Percentiles rank a stretch among this genome's conserved stretches.
These are phyloP conservation scores for Chenopodium berlandieri DNA, from an alignment of 148 eudicot genomes.

Conservation along the genomic window DNA sequence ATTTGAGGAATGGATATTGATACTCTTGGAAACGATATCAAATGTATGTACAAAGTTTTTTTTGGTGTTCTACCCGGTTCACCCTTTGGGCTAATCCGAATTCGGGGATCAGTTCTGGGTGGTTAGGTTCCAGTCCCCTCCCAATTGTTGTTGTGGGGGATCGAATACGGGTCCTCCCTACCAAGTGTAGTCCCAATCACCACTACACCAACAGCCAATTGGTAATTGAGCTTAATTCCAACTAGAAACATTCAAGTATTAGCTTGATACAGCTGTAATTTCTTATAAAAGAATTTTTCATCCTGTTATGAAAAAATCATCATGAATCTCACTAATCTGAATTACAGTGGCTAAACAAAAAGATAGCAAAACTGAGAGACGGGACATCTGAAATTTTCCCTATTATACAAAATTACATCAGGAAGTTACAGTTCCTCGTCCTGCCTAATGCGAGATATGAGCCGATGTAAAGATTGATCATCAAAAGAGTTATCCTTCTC, in stretches of 20 bases:
- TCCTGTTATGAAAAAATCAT: slow-evolving; percentile 8
- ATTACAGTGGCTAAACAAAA: slow-evolving; percentile 24
- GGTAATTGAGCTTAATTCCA: neutral
- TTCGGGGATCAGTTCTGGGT: too few relatives aligned
- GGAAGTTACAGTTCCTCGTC: slow-evolving; percentile 21
- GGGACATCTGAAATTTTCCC: neutral
- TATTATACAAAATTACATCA: slow-evolving; percentile 27
- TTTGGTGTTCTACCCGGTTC: too few relatives aligned
- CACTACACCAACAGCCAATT: too few relatives aligned
- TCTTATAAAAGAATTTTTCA: neutral
- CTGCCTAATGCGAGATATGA: slow-evolving; percentile 46
- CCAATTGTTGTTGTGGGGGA: too few relatives aligned
- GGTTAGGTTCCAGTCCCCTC: too few relatives aligned
- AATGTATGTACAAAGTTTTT: too few relatives aligned
- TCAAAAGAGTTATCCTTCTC: slow-evolving; percentile 49
- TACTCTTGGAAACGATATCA: too few relatives aligned
- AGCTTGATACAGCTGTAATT: slow-evolving; percentile 1
- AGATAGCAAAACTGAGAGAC: slow-evolving; percentile 14
- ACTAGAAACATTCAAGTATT: neutral
- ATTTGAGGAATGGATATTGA: neutral
- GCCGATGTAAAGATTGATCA: slow-evolving; percentile 49
- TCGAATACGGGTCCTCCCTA: too few relatives aligned
- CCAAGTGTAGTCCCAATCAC: too few relatives aligned
- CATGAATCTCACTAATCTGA: slow-evolving; percentile 4
- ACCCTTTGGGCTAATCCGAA: too few relatives aligned